Base-by-base conservation (phyloP, 352 stramenopile genomes). In the Phytophthora brassicae region DNA sequence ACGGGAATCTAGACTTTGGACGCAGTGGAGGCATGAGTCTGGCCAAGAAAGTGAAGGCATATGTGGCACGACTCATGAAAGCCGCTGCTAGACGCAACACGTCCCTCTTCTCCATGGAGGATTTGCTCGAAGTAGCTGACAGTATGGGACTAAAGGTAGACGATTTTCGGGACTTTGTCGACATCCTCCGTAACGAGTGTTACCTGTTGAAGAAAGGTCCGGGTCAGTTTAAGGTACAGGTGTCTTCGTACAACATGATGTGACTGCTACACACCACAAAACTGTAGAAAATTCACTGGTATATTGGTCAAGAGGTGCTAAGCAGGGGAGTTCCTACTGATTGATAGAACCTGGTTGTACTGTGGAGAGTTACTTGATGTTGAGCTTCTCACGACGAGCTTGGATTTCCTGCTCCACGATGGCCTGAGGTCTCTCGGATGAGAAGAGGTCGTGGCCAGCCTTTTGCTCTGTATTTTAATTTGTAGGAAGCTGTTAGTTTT, bases 1-100 rank as follows among this genome's bases (percentile, higher is more conserved):
- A 81, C 48, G 92, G 92, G 2, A 79, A 79, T 26, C 60, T 98
- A 43, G 93, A 98, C 62, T 94, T 94, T 56, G 75, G 81, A 16
- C 75, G 84, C 17, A 90, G 68, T 23, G 79, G 84, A 17, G 74
- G 74, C 50, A 85, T 89, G 77, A 90, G 74, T 67, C 56, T 88
- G 38, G 48, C 76, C 6, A 88, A 88, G 66, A 85, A 92, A 39
- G 77, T 94, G 50, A 97, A 97, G 55, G 66, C 70, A 49, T 92
- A 95, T 53, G 83, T 94, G 9, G 78, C 80, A 11, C 79, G 75
- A n/a, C 72, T 96, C 12, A 89, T 86, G 64, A 87, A 81, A 61
- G 77, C 74, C 23, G 84, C 83, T 6, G 71, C 81, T 28, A 60
- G 73, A 60, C 70, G 74, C 45, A 86, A 88, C 47, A 86, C 61